Evolutionary conservation across 2,329 filamentous ascomycete species (phyloP), one percentile per base, ranked within the genome.

Genomic region (Pseudocercospora crystallina): DNA sequence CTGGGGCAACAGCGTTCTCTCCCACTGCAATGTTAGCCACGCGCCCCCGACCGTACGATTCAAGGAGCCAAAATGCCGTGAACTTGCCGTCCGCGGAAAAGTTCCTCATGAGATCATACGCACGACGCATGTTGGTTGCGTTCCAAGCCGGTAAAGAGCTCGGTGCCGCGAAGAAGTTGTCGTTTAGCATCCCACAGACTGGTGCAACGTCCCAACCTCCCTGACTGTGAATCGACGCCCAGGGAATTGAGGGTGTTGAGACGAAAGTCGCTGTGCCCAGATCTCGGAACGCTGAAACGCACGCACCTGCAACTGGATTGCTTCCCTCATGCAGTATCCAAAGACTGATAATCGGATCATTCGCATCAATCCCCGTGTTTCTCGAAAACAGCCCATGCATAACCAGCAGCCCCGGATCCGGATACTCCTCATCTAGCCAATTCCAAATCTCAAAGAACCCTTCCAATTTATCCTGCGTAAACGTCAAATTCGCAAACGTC

Each of bases 391-490:
- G 33, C 8, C 30, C 41, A 17, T 43, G 30, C 15, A 43, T 30
- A 9, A 44, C 14, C 9, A 44, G 11, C 15, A 44, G 14, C n/a
- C 32, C 12, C 1, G 42, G 42, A 35, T 44, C 32, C 12, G 42
- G n/a, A 12, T 34, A 17, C 8, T 34, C 26, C 11, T 10, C 32
- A 26, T 44, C 42, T 15, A 44, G 31, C 11, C 14, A 30, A 32
- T 44, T 44, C 42, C 42, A 44, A 33, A 31, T 26, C n/a, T 35
- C 5, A 17, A 44, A 44, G 42, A 36, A 44, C 12, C 5, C 15
- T 36, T 44, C 42, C 29, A 44, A 33, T 9, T 12, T 13, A 1
- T 15, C 20, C 4, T 31, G 11, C 1, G 42, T 13, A n/a, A 44
- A 44, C 7, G 32, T 36, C 2, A 44, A 33, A 11, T 35, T 44